Evolutionary conservation across 176 grass and related monocot species (phyloP).

Genomic region (Panicum miliaceum): DNA sequence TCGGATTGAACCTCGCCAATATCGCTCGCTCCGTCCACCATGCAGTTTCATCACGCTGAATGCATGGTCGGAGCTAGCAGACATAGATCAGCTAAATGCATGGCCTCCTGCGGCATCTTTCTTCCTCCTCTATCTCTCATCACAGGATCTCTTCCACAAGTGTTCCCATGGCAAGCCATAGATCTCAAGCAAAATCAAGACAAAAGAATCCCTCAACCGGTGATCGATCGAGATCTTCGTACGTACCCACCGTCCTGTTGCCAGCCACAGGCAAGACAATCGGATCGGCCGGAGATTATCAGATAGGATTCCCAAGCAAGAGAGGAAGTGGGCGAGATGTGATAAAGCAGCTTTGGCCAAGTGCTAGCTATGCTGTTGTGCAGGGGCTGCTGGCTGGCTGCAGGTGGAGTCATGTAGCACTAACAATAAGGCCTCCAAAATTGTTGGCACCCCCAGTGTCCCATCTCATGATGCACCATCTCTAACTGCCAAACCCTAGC

Average conservation of each 20-base stretch:
- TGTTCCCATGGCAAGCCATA: background rate
- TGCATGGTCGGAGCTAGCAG: no score
- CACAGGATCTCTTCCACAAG: constrained; percentile 22
- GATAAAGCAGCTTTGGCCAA: constrained; percentile 32
- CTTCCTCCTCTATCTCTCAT: background rate
- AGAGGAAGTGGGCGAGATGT: background rate
- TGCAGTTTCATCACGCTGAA: background rate
- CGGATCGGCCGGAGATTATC: constrained; percentile 17
- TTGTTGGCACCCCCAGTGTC: background rate
- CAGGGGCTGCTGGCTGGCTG: background rate
- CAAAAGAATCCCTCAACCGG: background rate
- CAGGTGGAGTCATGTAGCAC: constrained; percentile 55
- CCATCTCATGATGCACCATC: background rate
- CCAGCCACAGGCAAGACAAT: constrained; percentile 38
- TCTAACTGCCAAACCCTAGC: background rate
- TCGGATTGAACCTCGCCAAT: constrained; percentile 75
- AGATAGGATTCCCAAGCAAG: constrained; percentile 17
- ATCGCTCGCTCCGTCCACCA: constrained; percentile 54
- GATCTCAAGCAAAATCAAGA: constrained; percentile 17
- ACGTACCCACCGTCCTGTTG: background rate
- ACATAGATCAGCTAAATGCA: background rate
- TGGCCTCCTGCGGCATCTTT: background rate
- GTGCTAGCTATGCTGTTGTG: constrained; percentile 24
- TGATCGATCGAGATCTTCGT: constrained; percentile 16
- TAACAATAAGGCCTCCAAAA: background rate